Percentiles rank a stretch among this genome's conserved stretches.
These are phyloP conservation scores for Vigna reflexopilosa DNA, from an alignment of 306 rosid species.

Conservation along the genomic window DNA sequence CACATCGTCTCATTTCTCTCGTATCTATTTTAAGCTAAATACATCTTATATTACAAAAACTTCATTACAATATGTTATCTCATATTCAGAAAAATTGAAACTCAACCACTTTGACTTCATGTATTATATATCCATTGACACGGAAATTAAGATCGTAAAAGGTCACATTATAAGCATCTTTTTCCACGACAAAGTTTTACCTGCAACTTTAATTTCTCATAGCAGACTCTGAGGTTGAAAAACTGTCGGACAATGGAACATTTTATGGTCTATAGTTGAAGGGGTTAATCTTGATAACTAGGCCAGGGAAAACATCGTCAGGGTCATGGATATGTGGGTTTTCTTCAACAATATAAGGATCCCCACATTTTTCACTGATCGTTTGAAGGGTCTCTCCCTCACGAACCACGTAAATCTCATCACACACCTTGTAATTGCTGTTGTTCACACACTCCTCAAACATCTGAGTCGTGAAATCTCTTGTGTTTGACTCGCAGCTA, in stretches of 20 bases:
- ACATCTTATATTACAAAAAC: not conserved
- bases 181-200: not conserved
- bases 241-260: not conserved
- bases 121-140: too few relatives aligned
- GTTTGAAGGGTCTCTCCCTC: slow-evolving; percentile 92
- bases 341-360: slow-evolving; percentile 84
- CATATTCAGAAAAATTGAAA: not conserved
- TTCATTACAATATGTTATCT: not conserved
- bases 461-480: slow-evolving; percentile 35
- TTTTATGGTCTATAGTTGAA: slow-evolving; percentile 41
- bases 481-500: slow-evolving; percentile 56
- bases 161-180: not conserved
- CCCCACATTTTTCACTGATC: slow-evolving; percentile 85
- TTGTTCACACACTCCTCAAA: not conserved
- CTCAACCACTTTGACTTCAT: not conserved
- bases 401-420: slow-evolving; percentile 84
- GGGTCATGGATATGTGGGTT: slow-evolving; percentile 90
- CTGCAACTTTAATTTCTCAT: not conserved
- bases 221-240: not conserved
- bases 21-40: not conserved
- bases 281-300: slow-evolving; percentile 84
- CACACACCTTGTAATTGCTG: slow-evolving; percentile 54
- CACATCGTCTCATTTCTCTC: not conserved
- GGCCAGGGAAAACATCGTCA: slow-evolving; percentile 90
- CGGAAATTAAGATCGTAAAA: too few relatives aligned